Evolutionary conservation across 2,329 filamentous ascomycete genomes (phyloP).

Genomic region (Lachnellula subtilissima): DNA sequence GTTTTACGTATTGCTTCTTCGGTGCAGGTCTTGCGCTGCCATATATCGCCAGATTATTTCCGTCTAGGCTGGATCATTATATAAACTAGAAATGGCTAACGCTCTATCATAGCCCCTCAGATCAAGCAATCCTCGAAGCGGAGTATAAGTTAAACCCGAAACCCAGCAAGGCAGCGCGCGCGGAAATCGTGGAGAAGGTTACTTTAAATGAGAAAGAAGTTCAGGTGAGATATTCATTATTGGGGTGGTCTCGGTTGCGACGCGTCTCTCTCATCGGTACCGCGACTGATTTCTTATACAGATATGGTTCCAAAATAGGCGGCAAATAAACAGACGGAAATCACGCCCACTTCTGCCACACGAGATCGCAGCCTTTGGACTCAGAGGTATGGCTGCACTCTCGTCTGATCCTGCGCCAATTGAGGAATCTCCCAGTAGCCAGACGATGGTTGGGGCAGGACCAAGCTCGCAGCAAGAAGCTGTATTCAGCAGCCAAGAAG

Average conservation of each 20-base stretch:
- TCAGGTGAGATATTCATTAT: slow-evolving; percentile 60
- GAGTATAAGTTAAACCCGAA: slow-evolving; percentile 83
- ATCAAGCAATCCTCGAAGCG: slow-evolving; percentile 82
- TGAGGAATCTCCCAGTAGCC: slow-evolving; percentile 20
- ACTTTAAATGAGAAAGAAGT: slow-evolving; percentile 87
- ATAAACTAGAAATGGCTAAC: slow-evolving; percentile 13
- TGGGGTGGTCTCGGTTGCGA: slow-evolving; percentile 4
- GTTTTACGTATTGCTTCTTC: slow-evolving; percentile 26
- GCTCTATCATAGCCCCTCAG: slow-evolving; percentile 61
- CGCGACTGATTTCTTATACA: slow-evolving; percentile 35
- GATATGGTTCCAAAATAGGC: slow-evolving; percentile 98
- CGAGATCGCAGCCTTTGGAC: slow-evolving; percentile 62
- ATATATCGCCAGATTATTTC: too few relatives aligned
- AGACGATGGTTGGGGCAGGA: slow-evolving; percentile 14
- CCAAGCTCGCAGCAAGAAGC: slow-evolving; percentile 11
- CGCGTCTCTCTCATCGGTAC: slow-evolving; percentile 13
- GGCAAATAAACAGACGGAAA: slow-evolving; percentile 88
- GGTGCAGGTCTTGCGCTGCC: neutral
- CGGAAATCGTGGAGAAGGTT: slow-evolving; percentile 78
- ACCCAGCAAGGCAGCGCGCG: slow-evolving; percentile 83
- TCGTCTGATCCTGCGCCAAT: slow-evolving; percentile 28
- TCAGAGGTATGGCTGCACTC: slow-evolving; percentile 36
- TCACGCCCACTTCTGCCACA: slow-evolving; percentile 76
- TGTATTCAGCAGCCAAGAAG: slow-evolving; percentile 11
- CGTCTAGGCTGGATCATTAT: neutral